Conservation (phyloP, 2,329 filamentous ascomycete species). For the Periconia macrospinosa region DNA sequence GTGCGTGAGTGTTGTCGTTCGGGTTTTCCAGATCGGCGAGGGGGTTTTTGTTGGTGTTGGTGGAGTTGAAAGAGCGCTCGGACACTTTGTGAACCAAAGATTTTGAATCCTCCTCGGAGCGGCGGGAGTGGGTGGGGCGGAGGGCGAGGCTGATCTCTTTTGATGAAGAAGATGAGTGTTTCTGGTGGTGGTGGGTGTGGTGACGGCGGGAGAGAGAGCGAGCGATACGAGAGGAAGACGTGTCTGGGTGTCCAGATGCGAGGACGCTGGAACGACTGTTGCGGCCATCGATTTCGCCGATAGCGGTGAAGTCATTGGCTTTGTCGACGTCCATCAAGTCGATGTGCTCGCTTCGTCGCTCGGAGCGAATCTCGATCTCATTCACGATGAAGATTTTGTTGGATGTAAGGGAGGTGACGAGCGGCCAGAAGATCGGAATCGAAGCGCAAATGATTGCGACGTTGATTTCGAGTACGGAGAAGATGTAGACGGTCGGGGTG, state of each 20-base stretch:
- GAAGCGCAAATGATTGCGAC: constrained; percentile 42
- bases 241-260: constrained; percentile 1
- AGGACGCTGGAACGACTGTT: constrained; percentile 16
- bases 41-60: neutral
- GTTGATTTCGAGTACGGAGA: constrained; percentile 42
- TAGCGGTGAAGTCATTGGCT: constrained; percentile 3
- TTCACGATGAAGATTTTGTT: constrained; percentile 45
- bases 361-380: constrained; percentile 40
- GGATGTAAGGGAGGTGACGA: constrained; percentile 30
- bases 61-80: constrained; percentile 3
- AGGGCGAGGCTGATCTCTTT: constrained; percentile 14
- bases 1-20: constrained; percentile 1
- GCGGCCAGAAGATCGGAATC: constrained; percentile 44
- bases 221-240: neutral
- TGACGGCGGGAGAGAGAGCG: constrained; percentile 1
- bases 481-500: constrained; percentile 33
- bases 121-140: constrained; percentile 1
- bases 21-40: neutral
- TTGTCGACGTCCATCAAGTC: constrained; percentile 19
- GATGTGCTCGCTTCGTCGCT: constrained; percentile 21
- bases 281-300: constrained; percentile 3
- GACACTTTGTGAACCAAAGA: constrained; percentile 6
- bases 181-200: constrained; percentile 8
- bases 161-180: constrained; percentile 14
- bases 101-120: constrained; percentile 26